Conservation (phyloP, 768 basidiomycete species). For the Crucibulum laeve region DNA sequence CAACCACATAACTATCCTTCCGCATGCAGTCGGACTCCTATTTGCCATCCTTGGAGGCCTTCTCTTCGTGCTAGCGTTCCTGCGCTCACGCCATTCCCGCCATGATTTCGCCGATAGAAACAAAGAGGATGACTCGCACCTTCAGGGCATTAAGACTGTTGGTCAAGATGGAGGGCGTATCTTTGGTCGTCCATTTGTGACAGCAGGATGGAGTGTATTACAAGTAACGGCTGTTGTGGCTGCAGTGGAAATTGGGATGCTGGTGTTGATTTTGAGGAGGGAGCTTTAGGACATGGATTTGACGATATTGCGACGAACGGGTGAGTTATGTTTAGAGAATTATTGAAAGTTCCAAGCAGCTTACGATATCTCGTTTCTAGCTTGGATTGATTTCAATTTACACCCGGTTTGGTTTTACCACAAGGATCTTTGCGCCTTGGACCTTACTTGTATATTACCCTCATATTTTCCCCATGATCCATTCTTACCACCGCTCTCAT, state of each 20-base stretch:
- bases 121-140: constrained; percentile 26
- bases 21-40: constrained; percentile 46
- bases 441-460: too few species aligned
- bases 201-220: constrained; percentile 74
- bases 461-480: too few species aligned
- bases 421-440: too few species aligned
- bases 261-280: constrained; percentile 56
- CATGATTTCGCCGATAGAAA: constrained; percentile 74
- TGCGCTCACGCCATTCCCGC: constrained; percentile 60
- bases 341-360: too few species aligned
- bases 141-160: constrained; percentile 45
- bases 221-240: constrained; percentile 58
- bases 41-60: constrained; percentile 60
- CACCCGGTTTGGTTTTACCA: too few species aligned
- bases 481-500: too few species aligned
- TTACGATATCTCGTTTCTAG: too few species aligned
- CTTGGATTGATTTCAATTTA: too few species aligned
- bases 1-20: constrained; percentile 1
- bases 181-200: constrained; percentile 75
- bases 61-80: constrained; percentile 52
- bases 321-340: too few species aligned
- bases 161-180: constrained; percentile 59
- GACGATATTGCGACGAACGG: too few species aligned
- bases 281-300: too few species aligned
- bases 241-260: constrained; percentile 58